Conservation (phyloP, 495 filamentous ascomycete species). For the Clavariopsis aquatica region DNA sequence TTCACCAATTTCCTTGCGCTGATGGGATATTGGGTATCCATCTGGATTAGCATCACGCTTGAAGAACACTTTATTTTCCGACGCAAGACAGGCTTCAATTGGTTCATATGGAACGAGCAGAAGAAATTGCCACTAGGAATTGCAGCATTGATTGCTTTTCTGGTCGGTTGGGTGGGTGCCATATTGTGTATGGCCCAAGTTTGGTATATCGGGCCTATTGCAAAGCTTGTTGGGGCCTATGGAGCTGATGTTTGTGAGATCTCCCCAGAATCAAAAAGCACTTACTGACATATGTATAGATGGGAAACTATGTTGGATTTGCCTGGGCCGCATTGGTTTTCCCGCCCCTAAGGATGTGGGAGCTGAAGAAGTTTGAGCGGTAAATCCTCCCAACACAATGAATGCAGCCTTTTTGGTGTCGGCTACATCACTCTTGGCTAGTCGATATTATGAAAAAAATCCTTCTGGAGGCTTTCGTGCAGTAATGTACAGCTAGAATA, state of each 20-base stretch:
- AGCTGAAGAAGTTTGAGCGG: constrained; percentile 46
- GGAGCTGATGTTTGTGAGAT: constrained; percentile 61
- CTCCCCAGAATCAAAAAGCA: neutral
- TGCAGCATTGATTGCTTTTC: constrained; percentile 46
- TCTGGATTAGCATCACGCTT: constrained; percentile 54
- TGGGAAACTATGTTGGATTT: constrained; percentile 51
- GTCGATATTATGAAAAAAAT: too few species aligned
- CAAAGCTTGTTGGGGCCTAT: constrained; percentile 51
- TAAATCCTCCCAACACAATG: too few species aligned
- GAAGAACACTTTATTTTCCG: constrained; percentile 59
- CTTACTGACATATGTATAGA: constrained; percentile 36
- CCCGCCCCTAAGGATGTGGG: constrained; percentile 44
- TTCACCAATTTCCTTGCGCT: constrained; percentile 61
- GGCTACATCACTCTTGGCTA: too few species aligned
- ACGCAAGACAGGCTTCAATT: constrained; percentile 48
- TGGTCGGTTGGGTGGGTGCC: constrained; percentile 47
- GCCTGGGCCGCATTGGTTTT: constrained; percentile 47
- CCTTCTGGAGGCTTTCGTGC: too few species aligned
- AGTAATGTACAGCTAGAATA: too few species aligned
- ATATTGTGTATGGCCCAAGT: constrained; percentile 49
- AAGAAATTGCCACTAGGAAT: constrained; percentile 44
- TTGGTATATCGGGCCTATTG: constrained; percentile 48
- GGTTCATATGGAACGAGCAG: constrained; percentile 44
- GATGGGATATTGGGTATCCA: constrained; percentile 63
- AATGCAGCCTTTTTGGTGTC: too few species aligned